Evolutionary conservation across 2,329 filamentous ascomycete species (phyloP), one percentile per base, ranked within the genome.

Genomic region (Lanzia echinophila): DNA sequence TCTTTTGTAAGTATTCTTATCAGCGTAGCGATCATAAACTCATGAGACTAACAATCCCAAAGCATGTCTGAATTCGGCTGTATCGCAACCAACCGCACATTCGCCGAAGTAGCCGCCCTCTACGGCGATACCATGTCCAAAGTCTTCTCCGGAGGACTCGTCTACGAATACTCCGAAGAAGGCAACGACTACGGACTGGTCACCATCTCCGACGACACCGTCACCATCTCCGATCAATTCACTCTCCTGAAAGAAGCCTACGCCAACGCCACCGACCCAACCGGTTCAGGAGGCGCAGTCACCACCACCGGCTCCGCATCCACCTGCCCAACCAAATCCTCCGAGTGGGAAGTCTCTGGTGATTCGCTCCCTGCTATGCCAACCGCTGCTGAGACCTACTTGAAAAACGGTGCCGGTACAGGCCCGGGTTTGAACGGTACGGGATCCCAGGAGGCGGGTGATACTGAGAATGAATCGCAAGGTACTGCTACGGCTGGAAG

Each of bases 151-250:
- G 92, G 94, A 65, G 94, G 92, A 70, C 81, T 99, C 34, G 87
- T 96, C 70, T 99, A 96, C 75, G 91, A 99, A 73, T 99, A 96
- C 77, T 85, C 87, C 11, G 74, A 87, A 66, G 90, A 94, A 72
- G 77, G 79, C 57, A 89, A 84, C 73, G 78, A 84, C 46, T 97
- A 84, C 71, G 92, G 91, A 59, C 59, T 68, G 22, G 65, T 68
- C 24, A 57, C 58, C 19, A 62, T 66, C 58, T 34, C 62, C 8
- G 71, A 69, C 55, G 54, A 53, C 36, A 69, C 65, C 44, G 71
- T 75, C 31, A 69, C 69, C 20, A 71, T 73, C 44, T 67, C 69
- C 36, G 54, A 62, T 31, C 77, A 81, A 63, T 82, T 76, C 69
- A 66, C 63, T 4, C 71, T 73, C 51, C 72, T 82, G 50, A 70